These are phyloP conservation scores for Oligophagozyma castellii DNA, from an alignment of 1,139 yeast genomes.

Conservation along the genomic window DNA sequence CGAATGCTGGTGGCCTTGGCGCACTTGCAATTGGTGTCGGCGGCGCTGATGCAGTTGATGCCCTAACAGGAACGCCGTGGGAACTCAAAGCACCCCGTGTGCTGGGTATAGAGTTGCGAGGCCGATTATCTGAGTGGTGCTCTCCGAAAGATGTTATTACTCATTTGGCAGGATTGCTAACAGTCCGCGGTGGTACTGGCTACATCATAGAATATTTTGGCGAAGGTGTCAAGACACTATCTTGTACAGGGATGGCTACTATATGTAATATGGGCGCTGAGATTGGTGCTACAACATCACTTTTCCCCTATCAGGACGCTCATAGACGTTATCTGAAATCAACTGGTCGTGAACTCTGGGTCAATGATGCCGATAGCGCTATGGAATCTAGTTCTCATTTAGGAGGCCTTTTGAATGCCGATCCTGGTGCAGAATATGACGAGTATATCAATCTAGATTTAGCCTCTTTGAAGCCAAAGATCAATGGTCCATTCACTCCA, in stretches of 20 bases:
- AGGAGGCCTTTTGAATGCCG: conserved; percentile 58
- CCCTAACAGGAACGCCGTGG: conserved; percentile 96
- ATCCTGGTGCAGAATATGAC: conserved; percentile 73
- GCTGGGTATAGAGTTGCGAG: conserved; percentile 83
- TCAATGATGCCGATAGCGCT: conserved; percentile 62
- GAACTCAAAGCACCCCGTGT: conserved; percentile 93
- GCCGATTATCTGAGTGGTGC: conserved; percentile 79
- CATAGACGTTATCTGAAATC: conserved; percentile 69
- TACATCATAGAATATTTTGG: conserved; percentile 92
- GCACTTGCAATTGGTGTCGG: conserved; percentile 97
- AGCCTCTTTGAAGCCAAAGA: conserved; percentile 67
- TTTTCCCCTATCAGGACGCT: conserved; percentile 89
- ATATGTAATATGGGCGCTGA: conserved; percentile 99
- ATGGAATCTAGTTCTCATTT: no score
- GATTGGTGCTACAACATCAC: conserved; percentile 94
- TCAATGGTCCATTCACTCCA: conserved; percentile 93
- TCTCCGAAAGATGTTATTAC: conserved; percentile 95
- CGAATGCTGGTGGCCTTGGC: conserved; percentile 96
- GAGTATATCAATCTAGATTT: conserved; percentile 70
- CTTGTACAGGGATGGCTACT: conserved; percentile 98
- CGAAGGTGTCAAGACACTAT: conserved; percentile 71
- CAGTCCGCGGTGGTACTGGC: conserved; percentile 98
- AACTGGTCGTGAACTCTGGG: conserved; percentile 72
- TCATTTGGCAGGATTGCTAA: conserved; percentile 72
- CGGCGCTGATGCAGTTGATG: conserved; percentile 98